A percentile compares a stretch with the other conserved stretches of the same genome.
These are phyloP conservation scores for Syncephalastrum monosporum DNA, from an alignment of 371 early-diverging fungal species.

Conservation along the genomic window DNA sequence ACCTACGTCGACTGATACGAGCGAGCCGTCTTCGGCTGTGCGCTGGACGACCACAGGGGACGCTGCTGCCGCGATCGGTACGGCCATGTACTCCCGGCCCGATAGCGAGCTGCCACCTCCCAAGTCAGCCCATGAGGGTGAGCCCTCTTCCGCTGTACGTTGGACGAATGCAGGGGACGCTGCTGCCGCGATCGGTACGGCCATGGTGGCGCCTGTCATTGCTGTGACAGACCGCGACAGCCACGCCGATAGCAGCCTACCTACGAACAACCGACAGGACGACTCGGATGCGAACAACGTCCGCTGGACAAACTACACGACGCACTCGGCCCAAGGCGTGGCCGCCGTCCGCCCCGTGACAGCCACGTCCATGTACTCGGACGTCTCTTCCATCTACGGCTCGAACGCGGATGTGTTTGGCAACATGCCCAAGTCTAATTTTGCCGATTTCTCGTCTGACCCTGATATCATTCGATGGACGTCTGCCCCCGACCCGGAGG, in stretches of 20 bases:
- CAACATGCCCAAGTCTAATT: constrained; percentile 9
- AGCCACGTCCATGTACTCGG: constrained; percentile 23
- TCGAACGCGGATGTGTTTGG: constrained; percentile 8
- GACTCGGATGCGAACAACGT: constrained; percentile 7
- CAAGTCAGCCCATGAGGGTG: not conserved
- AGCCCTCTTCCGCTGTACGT: constrained; percentile 16
- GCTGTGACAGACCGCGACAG: constrained; percentile 7
- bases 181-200: constrained; percentile 42
- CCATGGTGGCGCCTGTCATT: constrained; percentile 27
- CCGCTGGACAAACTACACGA: constrained; percentile 28
- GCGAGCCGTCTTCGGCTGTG: constrained; percentile 9
- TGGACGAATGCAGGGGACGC: constrained; percentile 40
- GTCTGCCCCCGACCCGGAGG: constrained; percentile 16
- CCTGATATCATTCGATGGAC: constrained; percentile 41
- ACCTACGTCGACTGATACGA: not conserved
- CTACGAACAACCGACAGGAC: constrained; percentile 3
- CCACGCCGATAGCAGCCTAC: not conserved
- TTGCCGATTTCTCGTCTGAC: constrained; percentile 28
- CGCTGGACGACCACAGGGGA: constrained; percentile 35
- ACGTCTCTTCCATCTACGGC: constrained; percentile 11
- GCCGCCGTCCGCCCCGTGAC: constrained; percentile 17
- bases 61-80: constrained; percentile 19
- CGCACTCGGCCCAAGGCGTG: constrained; percentile 16
- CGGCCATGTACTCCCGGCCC: too few relatives aligned
- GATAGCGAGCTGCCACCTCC: too few relatives aligned